Evolutionary conservation across 495 filamentous ascomycete genomes (phyloP), one percentile per base, ranked within the genome.

Genomic region (Pyrenula massariospora): DNA sequence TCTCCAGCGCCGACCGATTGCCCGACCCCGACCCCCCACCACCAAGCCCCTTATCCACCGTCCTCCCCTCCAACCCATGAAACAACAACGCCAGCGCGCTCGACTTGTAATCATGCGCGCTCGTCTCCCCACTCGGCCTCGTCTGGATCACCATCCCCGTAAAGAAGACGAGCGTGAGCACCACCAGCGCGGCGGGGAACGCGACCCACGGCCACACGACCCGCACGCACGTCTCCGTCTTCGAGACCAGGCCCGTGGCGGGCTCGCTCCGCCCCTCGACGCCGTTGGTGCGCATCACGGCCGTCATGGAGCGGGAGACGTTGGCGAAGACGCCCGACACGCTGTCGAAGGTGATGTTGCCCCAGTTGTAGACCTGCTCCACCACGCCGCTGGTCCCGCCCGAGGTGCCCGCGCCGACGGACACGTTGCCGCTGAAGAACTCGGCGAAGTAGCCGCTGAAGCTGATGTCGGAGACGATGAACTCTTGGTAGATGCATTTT

Each of bases 171-270:
- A 63, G 52, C 12, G 54, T 63, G 12, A 25, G 53, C 2, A 56
- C 0, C 15, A 55, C 54, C 12, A 63, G 51, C 2, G 51, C 42
- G 0, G 53, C n/a, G 15, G 61, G 59, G 53, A 59, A 63, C 12
- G 56, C 52, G 3, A 61, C 24, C 61, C 61, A 63, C 12, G 25
- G 42, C 61, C 61, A 63, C 19, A 24, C 22, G n/a, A 56, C 61
- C 12, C 24, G 19, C 10, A 63, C 61, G 22, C 61, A 63, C 20
- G 50, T 52, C 5, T 52, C 50, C 8, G 8, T 5, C 10, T 10
- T 8, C 8, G 5, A 10, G 8, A 52, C 50, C 50, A 10, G 8
- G 8, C 50, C 50, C 8, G 20, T 5, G 8, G 19, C 50, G 10
- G n/a, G 50, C 10, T 8, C 50, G 20, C 50, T 52, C 19, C n/a